Base-by-base conservation (phyloP, 768 basidiomycete genomes). In the Pisolithus microcarpus region DNA sequence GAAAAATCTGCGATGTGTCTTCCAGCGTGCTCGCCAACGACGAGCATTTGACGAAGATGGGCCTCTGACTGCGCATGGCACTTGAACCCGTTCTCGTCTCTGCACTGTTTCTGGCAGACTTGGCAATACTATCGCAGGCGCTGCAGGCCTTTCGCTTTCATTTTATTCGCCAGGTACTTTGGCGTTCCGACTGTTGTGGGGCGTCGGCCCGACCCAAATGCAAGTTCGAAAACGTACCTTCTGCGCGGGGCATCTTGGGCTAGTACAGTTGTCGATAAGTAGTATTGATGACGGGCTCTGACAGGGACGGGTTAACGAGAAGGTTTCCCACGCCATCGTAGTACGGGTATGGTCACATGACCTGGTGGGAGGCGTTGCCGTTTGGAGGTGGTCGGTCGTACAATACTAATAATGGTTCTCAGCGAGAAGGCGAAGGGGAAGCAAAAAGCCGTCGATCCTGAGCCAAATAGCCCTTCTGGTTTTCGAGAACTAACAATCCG, bases 41-140 rank as follows among this genome's bases (percentile, higher is more conserved):
- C 85, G 56, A 99, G 80, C 93, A 99, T 97, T 68, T 97, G 93
- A 3, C 96, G 81, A 36, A 98, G 73, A 70, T 99, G 96, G 1
- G 85, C 77, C 67, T 95, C 92, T 30, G 89, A 90, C 49, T 80
- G 78, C 16, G 84, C 79, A 65, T 97, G 93, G 67, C 91, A 94
- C 70, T 95, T 96, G 81, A 98, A 99, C 16, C 94, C 96, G 69
- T 99, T 99, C 74, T 98, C 96, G 69, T 98, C 90, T 65, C 94
- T 77, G 68, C 95, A 98, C 70, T 98, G 95, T 67, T 99, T 99
- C 77, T 97, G 74, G 80, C 96, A 98, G 58, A 98, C 91, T 76
- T 99, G 95, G 63, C 95, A 98, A 71, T 89, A 99, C 95, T 93
- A 99, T 56, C 93, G 80, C 56, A 98, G 80, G 62, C 92, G 83